phyloP scores from a whole-genome alignment of 1,139 yeast genomes.

The Yamadazyma buinensis region DNA sequence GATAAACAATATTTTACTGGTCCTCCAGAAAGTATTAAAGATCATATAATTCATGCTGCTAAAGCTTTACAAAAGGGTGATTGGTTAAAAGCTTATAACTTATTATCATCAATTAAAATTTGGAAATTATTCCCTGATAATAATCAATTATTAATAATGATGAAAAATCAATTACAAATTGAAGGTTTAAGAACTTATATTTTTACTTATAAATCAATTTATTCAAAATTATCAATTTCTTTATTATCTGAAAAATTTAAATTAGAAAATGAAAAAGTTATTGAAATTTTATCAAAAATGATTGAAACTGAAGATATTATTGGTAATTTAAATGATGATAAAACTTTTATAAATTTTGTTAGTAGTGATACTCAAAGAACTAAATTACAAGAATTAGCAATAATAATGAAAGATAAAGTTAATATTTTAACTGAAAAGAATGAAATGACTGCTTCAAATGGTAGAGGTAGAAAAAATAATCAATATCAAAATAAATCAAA shows the following conservation, averaged over 20 bases:
- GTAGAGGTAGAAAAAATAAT: slow-evolving; percentile 48
- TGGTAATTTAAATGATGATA: slow-evolving; percentile 58
- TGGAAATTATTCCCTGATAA: slow-evolving; percentile 83
- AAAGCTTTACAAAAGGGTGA: slow-evolving; percentile 85
- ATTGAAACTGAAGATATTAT: slow-evolving; percentile 71
- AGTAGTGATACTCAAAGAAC: slow-evolving; percentile 77
- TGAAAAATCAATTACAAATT: slow-evolving; percentile 73
- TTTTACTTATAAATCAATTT: slow-evolving; percentile 77
- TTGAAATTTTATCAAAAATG: slow-evolving; percentile 67
- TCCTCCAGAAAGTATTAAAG: slow-evolving; percentile 96
- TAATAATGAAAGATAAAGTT: slow-evolving; percentile 84
- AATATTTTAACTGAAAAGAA: slow-evolving; percentile 78
- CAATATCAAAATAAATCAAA: slow-evolving; percentile 15
- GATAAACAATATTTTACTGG: slow-evolving; percentile 96
- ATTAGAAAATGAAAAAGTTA: slow-evolving; percentile 52
- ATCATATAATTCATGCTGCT: slow-evolving; percentile 91
- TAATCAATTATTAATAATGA: slow-evolving; percentile 62
- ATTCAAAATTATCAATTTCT: slow-evolving; percentile 67
- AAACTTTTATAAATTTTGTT: slow-evolving; percentile 55
- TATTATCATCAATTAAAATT: slow-evolving; percentile 74
- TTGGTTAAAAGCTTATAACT: slow-evolving; percentile 75
- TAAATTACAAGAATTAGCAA: slow-evolving; percentile 84
- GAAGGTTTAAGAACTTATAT: slow-evolving; percentile 91
- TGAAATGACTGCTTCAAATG: slow-evolving; percentile 78
- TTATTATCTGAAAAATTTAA: slow-evolving; percentile 67